Base-by-base conservation (phyloP, 345 rosid species). In the Rhizophora apiculata region DNA sequence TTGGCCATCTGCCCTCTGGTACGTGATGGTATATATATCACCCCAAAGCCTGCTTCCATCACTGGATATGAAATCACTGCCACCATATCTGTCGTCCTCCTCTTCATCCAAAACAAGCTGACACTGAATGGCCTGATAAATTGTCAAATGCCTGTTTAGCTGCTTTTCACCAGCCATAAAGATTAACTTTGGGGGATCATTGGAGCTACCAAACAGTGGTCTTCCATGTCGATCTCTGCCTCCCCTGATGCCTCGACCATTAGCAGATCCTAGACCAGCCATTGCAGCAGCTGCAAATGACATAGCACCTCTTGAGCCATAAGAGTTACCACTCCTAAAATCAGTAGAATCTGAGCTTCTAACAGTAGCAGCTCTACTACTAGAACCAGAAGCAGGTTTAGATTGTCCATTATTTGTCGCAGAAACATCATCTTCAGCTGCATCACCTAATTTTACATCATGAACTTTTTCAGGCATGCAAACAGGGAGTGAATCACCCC, bases 261-360 rank as follows among this genome's bases (percentile, higher is more conserved):
- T 86, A 66, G 90, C 85, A 80, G 95, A 84, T 73, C 95, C 95
- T 74, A 92, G 89, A 67, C 99, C 99, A 77, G 96, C 96, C 98
- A 92, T 92, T 10, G 98, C 91, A 37, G 98, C 97, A 64, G 99
- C 97, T 57, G 98, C 99, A 81, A 92, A 96, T 48, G 97, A 92
- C 88, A 90, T 89, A 26, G 96, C 94, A 75, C 97, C 99, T 81
- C 92, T 90, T 58, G 98, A 81, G 62, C 96, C 90, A 76, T 85
- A 90, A 66, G 95, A 66, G 76, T 70, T 82, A 32, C 89, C 87
- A 81, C 85, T 74, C 70, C 93, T 85, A 60, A 87, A 82, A 74
- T 85, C 97, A 80, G 86, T 72, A 76, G 89, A 85, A 76, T 90
- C 93, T 10, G 91, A 85, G 57, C 86, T 87, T 78, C 89, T 84